Percentiles rank a stretch among this genome's conserved stretches.
phyloP scores from a whole-genome alignment of 2,329 filamentous ascomycete genomes.

The Verticillium albo-atrum region DNA sequence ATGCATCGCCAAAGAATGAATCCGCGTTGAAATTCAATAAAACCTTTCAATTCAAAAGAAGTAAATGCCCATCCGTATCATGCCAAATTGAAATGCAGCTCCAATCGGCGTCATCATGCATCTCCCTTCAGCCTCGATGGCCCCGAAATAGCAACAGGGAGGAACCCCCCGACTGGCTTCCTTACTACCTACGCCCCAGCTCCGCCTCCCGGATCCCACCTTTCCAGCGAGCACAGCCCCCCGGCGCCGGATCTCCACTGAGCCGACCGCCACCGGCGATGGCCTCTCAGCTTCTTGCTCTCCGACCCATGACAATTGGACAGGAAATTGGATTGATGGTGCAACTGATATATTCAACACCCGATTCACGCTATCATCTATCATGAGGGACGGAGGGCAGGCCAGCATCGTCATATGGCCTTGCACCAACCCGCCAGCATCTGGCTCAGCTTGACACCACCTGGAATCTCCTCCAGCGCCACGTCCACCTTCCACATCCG shows the following conservation, averaged over 20 bases:
- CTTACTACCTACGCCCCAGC: neutral
- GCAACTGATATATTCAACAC: too few species aligned
- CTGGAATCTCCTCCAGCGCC: slow-evolving; percentile 70
- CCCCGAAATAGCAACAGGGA: neutral
- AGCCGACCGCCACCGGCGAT: neutral
- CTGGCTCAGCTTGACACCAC: slow-evolving; percentile 51
- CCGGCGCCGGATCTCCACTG: neutral
- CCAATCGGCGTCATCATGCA: neutral
- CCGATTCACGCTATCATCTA: too few species aligned
- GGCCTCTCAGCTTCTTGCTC: neutral
- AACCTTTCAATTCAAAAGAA: too few species aligned
- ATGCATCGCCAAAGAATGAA: too few species aligned
- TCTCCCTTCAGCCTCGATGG: neutral
- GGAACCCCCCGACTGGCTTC: too few species aligned
- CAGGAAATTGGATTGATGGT: neutral
- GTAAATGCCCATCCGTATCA: too few species aligned
- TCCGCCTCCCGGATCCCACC: neutral
- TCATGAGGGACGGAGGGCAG: too few species aligned
- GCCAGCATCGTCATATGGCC: slow-evolving; percentile 58
- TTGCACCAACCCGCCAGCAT: slow-evolving; percentile 71
- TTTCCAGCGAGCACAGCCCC: neutral
- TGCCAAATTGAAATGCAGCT: neutral
- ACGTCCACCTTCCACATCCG: slow-evolving; percentile 75
- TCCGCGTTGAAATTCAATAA: too few species aligned
- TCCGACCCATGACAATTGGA: neutral